A percentile compares a stretch with the other conserved stretches of the same genome.
Conservation (phyloP, 768 basidiomycete species). For the Thelephora aurantiotincta region DNA sequence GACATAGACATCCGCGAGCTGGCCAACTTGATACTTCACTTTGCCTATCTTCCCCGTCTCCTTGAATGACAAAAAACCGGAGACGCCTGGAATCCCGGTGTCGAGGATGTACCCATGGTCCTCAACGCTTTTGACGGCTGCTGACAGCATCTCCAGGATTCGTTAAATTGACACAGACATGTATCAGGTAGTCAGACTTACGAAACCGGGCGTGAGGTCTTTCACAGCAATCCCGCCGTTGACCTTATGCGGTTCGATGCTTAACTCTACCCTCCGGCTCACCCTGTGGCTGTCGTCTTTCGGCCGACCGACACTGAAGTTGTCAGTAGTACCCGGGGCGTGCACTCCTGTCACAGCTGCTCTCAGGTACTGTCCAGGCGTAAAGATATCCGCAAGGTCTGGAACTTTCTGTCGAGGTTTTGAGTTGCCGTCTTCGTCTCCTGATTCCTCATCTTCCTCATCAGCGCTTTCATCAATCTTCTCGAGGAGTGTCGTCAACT, state of each 20-base stretch:
- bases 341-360: constrained; percentile 61
- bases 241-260: constrained; percentile 70
- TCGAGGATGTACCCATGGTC: constrained; percentile 92
- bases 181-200: constrained; percentile 25
- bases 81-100: constrained; percentile 61
- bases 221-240: constrained; percentile 67
- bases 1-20: constrained; percentile 54
- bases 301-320: constrained; percentile 40
- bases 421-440: constrained; percentile 27
- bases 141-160: constrained; percentile 50
- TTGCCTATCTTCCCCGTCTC: constrained; percentile 33
- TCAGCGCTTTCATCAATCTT: constrained; percentile 36
- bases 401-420: constrained; percentile 28
- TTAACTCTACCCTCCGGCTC: constrained; percentile 74
- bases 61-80: constrained; percentile 77
- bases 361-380: constrained; percentile 75
- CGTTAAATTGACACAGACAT: constrained; percentile 4
- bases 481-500: constrained; percentile 63
- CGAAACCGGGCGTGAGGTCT: constrained; percentile 66
- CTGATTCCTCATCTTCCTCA: constrained; percentile 29
- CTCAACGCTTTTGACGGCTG: constrained; percentile 71
- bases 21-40: constrained; percentile 36
- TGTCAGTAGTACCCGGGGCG: constrained; percentile 48
- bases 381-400: constrained; percentile 63
- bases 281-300: constrained; percentile 54